Evolutionary conservation across 2,329 filamentous ascomycete species (phyloP), one percentile per base, ranked within the genome.

Genomic region (Monilinia fructicola): DNA sequence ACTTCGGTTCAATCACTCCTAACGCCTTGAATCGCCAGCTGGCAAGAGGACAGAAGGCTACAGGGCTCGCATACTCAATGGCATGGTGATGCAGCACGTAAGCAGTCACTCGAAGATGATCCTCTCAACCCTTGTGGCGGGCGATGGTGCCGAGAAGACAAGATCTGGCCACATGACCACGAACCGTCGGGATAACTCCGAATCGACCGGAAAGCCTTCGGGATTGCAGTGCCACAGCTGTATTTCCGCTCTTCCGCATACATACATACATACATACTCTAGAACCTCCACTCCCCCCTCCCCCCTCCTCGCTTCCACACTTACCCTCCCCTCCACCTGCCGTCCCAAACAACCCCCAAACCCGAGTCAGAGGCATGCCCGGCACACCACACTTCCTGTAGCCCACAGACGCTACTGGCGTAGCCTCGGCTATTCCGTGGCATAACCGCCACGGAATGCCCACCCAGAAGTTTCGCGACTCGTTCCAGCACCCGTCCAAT

Each of bases 361-460:
- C 9, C 21, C 42, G 6, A 35, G 28, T 35, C 26, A 48, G n/a
- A n/a, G 21, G 42, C 26, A 21, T 42, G 48, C 28, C 35, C 6
- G 12, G 35, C 21, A 23, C 5, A 21, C 42, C 40, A 14, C 28
- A n/a, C 2, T 40, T 48, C 42, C 42, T 23, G 26, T 60, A 26
- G 21, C 23, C 42, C 56, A 35, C 56, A 23, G 26, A 28, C 56
- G 42, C 42, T 18, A 48, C 28, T 42, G 56, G 56, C n/a, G 6
- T 16, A 60, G 42, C 26, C 14, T 48, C 56, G 56, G 42, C 11
- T 48, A 60, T 60, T 48, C 28, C 28, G 48, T 60, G 42, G 40
- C 44, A 38, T 26, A 12, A 48, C n/a, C 21, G 4, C 23, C 35
- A 60, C 21, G 5, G 21, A 48, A 2, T 48, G n/a, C n/a, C 28